These are phyloP conservation scores for Hymenoscyphus scutula DNA, from an alignment of 2,329 filamentous ascomycete species.

Conservation along the genomic window DNA sequence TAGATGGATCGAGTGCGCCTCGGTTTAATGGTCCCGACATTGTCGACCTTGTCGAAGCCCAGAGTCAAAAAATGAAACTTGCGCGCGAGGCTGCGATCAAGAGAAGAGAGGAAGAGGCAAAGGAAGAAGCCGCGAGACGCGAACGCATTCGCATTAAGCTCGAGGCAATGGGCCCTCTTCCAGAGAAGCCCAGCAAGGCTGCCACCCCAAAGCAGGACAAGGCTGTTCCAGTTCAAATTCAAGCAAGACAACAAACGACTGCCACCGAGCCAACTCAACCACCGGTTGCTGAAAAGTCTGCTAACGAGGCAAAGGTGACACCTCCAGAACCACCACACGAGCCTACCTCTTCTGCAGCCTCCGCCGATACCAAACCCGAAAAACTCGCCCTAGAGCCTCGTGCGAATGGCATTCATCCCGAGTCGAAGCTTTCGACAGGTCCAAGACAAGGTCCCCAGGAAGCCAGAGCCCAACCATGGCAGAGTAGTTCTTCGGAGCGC, in stretches of 20 bases:
- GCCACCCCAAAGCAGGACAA: slow-evolving; percentile 47
- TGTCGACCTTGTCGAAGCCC: slow-evolving; percentile 53
- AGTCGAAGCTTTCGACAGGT: slow-evolving; percentile 39
- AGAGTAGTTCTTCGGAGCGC: slow-evolving; percentile 42
- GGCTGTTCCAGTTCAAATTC: slow-evolving; percentile 37
- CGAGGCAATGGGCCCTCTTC: slow-evolving; percentile 64
- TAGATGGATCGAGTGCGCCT: slow-evolving; percentile 28
- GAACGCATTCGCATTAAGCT: slow-evolving; percentile 72
- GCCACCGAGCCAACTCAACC: slow-evolving; percentile 12
- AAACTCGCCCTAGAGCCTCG: slow-evolving; percentile 18
- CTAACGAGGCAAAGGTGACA: slow-evolving; percentile 17
- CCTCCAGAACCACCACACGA: slow-evolving; percentile 15
- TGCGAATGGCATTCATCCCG: slow-evolving; percentile 25
- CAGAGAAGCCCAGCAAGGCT: slow-evolving; percentile 59
- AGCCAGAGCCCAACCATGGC: slow-evolving; percentile 32
- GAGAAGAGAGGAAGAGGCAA: slow-evolving; percentile 63
- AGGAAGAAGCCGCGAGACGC: slow-evolving; percentile 68
- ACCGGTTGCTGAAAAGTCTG: slow-evolving; percentile 10
- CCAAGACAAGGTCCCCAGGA: slow-evolving; percentile 24
- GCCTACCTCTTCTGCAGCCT: slow-evolving; percentile 3
- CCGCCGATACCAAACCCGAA: slow-evolving; percentile 17
- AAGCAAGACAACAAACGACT: slow-evolving; percentile 26
- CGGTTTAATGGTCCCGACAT: slow-evolving; percentile 29
- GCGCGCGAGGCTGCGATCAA: slow-evolving; percentile 68
- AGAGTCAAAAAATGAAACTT: slow-evolving; percentile 69